Conservation (phyloP, 495 filamentous ascomycete genomes). For the Pseudomonodictys pantanalensis region DNA sequence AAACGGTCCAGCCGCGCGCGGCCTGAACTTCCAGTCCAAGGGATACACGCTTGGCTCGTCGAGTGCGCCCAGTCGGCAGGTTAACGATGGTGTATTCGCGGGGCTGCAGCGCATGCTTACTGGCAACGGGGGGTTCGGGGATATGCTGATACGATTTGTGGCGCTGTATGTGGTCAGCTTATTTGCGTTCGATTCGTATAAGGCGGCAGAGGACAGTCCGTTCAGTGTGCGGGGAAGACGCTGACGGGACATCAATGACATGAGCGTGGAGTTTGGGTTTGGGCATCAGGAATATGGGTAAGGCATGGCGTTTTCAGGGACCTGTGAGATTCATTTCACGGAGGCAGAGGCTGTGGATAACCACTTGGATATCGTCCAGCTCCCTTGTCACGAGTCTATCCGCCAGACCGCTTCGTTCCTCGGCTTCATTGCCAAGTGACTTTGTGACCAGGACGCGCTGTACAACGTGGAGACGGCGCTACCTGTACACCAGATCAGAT, state of each 20-base stretch:
- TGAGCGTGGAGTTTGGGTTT: too few relatives aligned
- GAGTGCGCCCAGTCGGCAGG: slow-evolving; percentile 1
- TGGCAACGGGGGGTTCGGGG: slow-evolving; percentile 22
- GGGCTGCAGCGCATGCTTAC: slow-evolving; percentile 12
- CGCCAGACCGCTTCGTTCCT: too few relatives aligned
- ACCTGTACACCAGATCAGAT: too few relatives aligned
- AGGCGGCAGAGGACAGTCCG: slow-evolving; percentile 29
- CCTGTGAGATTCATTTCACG: too few relatives aligned
- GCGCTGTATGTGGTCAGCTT: slow-evolving; percentile 31
- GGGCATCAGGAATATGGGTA: too few relatives aligned
- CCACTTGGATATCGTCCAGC: too few relatives aligned
- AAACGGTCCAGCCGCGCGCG: slow-evolving; percentile 8
- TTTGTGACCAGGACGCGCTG: too few relatives aligned
- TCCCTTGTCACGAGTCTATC: too few relatives aligned
- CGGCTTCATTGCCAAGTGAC: too few relatives aligned
- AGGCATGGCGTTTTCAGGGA: too few relatives aligned
- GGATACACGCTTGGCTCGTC: slow-evolving; percentile 29
- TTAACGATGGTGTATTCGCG: slow-evolving; percentile 1
- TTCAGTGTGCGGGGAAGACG: slow-evolving; percentile 30
- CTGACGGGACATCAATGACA: slow-evolving; percentile 7
- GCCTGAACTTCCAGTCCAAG: slow-evolving; percentile 26
- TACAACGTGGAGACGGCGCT: too few relatives aligned
- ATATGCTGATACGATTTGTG: slow-evolving; percentile 32
- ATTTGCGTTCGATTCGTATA: slow-evolving; percentile 30
- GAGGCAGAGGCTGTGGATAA: too few relatives aligned